Evolutionary conservation across 2,329 filamentous ascomycete species (phyloP).

Genomic region (Trematosphaeria pertusa): DNA sequence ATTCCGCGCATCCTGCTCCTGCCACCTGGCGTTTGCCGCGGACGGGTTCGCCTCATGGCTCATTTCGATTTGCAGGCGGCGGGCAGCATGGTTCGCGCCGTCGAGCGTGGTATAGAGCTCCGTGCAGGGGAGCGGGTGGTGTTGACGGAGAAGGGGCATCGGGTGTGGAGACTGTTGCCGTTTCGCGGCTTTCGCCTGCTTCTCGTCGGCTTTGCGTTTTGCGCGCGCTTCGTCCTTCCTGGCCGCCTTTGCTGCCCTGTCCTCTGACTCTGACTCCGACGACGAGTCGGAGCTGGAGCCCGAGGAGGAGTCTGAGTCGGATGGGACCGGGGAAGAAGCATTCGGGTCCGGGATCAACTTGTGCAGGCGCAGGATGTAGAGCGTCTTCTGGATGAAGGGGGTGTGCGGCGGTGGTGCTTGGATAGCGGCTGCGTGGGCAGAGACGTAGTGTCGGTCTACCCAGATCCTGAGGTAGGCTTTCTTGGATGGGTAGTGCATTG

Average conservation of each 20-base stretch:
- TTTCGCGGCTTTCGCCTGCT: background rate
- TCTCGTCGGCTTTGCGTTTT: background rate
- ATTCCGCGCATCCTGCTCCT: conserved; percentile 16
- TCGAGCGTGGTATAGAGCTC: conserved; percentile 31
- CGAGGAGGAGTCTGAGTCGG: background rate
- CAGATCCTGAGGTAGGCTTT: conserved; percentile 23
- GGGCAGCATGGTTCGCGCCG: conserved; percentile 36
- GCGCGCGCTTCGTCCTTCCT: conserved; percentile 8
- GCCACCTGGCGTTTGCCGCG: conserved; percentile 18
- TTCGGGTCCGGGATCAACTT: conserved; percentile 16
- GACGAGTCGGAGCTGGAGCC: conserved; percentile 5
- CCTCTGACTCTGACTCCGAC: background rate
- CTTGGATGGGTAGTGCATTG: conserved; percentile 17
- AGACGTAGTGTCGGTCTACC: conserved; percentile 24
- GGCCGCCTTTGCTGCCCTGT: background rate
- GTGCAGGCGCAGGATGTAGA: conserved; percentile 32
- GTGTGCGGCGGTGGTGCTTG: conserved; percentile 6
- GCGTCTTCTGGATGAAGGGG: conserved; percentile 21
- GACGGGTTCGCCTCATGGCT: conserved; percentile 27
- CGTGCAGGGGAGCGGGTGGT: conserved; percentile 16
- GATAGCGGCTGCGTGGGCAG: conserved; percentile 14
- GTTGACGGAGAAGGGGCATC: conserved; percentile 6
- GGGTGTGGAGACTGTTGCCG: background rate
- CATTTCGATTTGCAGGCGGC: conserved; percentile 31
- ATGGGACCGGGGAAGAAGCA: background rate